Base-by-base conservation (phyloP, 2,329 filamentous ascomycete genomes). In the Penicillium freii region DNA sequence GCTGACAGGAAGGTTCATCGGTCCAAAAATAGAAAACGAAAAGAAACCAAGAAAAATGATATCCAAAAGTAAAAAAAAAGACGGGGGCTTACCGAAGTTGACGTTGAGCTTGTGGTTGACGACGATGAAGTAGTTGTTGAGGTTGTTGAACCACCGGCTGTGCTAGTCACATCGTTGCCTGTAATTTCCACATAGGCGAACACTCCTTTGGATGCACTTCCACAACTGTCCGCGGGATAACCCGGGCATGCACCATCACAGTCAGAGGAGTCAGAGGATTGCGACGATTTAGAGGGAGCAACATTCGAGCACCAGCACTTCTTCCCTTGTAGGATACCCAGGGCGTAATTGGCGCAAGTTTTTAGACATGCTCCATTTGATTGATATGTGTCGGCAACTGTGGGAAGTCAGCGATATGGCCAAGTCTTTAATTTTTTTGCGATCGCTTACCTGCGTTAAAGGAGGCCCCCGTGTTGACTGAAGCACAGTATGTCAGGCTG, bases 271-370 rank as follows among this genome's bases (percentile, higher is more conserved):
- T 62, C 54, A 15, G 68, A 33, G 11, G 31, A 66, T 45, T 67
- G 71, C 8, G 71, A 70, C 7, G 70, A 73, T 38, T 70, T 59
- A 8, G 72, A 69, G 2, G 79, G 79, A 13, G 69, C 70, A 51
- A 78, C 75, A 57, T 81, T 76, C 9, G 79, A 77, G 64, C 79
- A 81, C 79, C 79, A 81, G 65, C 79, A 81, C 19, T 69, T 66
- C 52, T 76, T 72, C n/a, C 69, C 75, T 62, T 78, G 77, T 10
- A 81, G 55, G 38, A 81, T 70, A 15, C 73, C 79, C 56, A 80
- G 77, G 3, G 78, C 78, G 62, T 78, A 81, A 33, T 71, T 66
- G 23, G 62, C 63, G 63, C 79, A 81, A 34, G 70, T 72, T 0
- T 59, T 50, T 42, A 68, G 48, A 60, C 79, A 81, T 5, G 67